Evolutionary conservation across 1,139 yeast genomes (phyloP).

Genomic region (Yueomyces sp.): DNA sequence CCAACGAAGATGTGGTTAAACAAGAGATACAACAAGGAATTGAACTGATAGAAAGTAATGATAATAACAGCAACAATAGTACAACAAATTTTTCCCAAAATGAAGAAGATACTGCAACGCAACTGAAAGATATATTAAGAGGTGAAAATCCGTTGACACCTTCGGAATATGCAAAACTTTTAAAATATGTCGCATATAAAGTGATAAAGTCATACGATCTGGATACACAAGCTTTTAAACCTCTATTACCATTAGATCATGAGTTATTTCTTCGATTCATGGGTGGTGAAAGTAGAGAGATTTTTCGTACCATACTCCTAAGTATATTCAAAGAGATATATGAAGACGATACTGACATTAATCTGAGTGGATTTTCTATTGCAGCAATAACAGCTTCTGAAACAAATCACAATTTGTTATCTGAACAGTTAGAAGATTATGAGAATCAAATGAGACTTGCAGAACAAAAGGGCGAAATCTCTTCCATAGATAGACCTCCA

Average conservation of each 20-base stretch:
- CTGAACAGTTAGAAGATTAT: conserved; percentile 3
- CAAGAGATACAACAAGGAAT: background rate
- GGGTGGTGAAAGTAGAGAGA: conserved; percentile 18
- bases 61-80: background rate
- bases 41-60: too few relatives aligned
- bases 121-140: conserved; percentile 19
- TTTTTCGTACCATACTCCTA: conserved; percentile 16
- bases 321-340: conserved; percentile 17
- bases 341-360: conserved; percentile 11
- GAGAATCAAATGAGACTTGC: conserved; percentile 5
- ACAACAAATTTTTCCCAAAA: conserved; percentile 3
- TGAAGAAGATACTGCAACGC: conserved; percentile 9
- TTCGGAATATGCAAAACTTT: conserved; percentile 20
- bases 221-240: conserved; percentile 13
- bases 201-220: conserved; percentile 20
- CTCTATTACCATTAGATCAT: conserved; percentile 17
- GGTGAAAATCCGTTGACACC: conserved; percentile 19
- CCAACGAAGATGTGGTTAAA: background rate
- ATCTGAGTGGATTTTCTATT: conserved; percentile 12
- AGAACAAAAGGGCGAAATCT: background rate
- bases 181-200: conserved; percentile 20
- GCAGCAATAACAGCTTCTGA: conserved; percentile 19
- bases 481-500: background rate
- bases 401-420: conserved; percentile 1
- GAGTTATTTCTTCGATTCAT: conserved; percentile 20